A percentile compares a stretch with the other conserved stretches of the same genome.
Evolutionary conservation across 2,329 filamentous ascomycete species (phyloP).

Genomic region (Fonsecaea pugnacius): DNA sequence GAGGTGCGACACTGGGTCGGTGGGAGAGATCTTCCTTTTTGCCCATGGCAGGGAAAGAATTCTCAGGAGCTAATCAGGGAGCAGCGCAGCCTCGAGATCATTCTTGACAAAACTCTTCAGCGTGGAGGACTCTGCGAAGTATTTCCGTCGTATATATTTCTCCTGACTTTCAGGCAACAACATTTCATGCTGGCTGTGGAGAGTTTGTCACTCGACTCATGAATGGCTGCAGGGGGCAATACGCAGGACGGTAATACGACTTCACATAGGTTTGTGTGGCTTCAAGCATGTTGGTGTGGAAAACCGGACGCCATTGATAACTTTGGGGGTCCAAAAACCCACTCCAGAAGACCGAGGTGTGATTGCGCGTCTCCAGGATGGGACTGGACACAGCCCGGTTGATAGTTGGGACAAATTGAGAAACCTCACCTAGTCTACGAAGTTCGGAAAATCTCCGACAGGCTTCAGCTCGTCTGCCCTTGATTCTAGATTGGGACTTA

Average conservation of each 20-base stretch:
- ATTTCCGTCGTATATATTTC: background rate
- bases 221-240: background rate
- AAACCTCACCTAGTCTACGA: background rate
- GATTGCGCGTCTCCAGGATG: background rate
- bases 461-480: background rate
- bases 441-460: background rate
- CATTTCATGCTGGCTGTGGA: background rate
- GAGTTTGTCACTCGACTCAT: background rate
- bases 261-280: background rate
- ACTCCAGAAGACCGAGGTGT: background rate
- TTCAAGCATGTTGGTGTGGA: no score
- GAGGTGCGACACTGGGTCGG: background rate
- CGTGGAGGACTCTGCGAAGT: background rate
- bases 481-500: no score
- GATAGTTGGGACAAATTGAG: background rate
- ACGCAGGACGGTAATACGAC: background rate
- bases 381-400: background rate
- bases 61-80: background rate
- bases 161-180: background rate
- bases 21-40: slow-evolving; percentile 1
- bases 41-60: background rate
- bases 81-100: background rate
- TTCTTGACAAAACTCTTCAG: background rate
- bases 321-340: background rate
- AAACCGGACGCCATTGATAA: background rate